Conservation (phyloP, 176 grass and related monocot species). For the Musa acuminata region DNA sequence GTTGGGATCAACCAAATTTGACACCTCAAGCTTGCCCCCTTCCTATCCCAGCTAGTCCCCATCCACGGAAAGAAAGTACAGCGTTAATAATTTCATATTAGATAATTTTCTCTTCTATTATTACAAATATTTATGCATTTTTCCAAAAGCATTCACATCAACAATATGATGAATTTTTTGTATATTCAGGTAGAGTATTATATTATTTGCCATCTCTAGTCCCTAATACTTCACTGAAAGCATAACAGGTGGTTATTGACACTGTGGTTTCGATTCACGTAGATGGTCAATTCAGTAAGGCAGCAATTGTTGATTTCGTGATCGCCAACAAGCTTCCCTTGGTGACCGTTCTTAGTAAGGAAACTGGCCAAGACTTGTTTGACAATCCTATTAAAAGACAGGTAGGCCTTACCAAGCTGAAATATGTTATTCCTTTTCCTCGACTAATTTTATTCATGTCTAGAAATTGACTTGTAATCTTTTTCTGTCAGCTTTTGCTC, state of each 20-base stretch:
- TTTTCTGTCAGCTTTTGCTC: constrained; percentile 56
- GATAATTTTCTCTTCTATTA: too few species aligned
- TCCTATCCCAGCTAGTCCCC: too few species aligned
- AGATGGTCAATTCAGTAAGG: constrained; percentile 72
- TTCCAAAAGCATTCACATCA: too few species aligned
- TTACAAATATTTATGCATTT: too few species aligned
- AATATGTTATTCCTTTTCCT: not conserved
- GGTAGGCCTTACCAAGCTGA: constrained; percentile 18
- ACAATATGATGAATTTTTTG: too few species aligned
- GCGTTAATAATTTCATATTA: too few species aligned
- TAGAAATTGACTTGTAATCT: not conserved
- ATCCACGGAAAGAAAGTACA: too few species aligned
- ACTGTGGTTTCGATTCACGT: constrained; percentile 8
- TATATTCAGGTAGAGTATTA: too few species aligned
- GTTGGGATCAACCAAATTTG: too few species aligned
- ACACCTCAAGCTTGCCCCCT: too few species aligned
- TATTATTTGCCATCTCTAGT: not conserved
- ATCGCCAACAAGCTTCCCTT: constrained; percentile 77
- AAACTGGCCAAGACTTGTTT: constrained; percentile 64
- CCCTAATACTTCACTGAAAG: not conserved
- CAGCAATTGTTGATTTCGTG: constrained; percentile 61
- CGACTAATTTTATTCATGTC: not conserved
- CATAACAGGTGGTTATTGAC: not conserved
- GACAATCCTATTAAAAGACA: constrained; percentile 91
- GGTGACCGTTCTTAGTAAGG: constrained; percentile 62